Conservation (phyloP, 345 rosid species). For the Salix brachista region DNA sequence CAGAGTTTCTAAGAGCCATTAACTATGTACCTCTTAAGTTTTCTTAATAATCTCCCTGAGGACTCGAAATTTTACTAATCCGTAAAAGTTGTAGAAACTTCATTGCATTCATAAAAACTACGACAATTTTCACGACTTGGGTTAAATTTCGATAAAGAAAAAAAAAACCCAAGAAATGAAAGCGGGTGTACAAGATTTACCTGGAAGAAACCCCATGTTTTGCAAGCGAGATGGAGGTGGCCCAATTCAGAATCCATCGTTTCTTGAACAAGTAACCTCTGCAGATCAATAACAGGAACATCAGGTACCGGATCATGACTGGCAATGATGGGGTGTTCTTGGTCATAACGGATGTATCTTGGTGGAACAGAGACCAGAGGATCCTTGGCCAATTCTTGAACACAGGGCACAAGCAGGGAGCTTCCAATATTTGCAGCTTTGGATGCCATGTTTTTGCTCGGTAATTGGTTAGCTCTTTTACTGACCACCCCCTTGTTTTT, state of each 20-base stretch:
- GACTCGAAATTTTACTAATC: too few relatives aligned
- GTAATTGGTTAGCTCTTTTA: too few relatives aligned
- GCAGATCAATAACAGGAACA: constrained; percentile 13
- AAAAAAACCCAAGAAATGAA: not conserved
- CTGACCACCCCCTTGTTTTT: too few relatives aligned
- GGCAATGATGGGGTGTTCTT: not conserved
- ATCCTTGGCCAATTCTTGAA: constrained; percentile 7
- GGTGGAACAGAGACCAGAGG: not conserved
- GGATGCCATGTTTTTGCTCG: not conserved
- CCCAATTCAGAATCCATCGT: constrained; percentile 2
- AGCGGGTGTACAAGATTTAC: not conserved
- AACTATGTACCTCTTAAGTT: too few relatives aligned
- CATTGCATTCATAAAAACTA: too few relatives aligned
- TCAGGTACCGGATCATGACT: not conserved
- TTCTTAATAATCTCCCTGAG: too few relatives aligned
- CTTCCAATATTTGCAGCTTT: not conserved
- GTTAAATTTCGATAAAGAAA: too few relatives aligned
- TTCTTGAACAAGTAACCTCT: not conserved
- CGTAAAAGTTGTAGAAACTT: too few relatives aligned
- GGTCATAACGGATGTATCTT: constrained; percentile 3
- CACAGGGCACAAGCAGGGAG: constrained; percentile 13
- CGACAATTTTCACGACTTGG: too few relatives aligned
- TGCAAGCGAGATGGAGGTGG: constrained; percentile 4
- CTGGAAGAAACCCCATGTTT: constrained; percentile 13
- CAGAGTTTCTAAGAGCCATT: too few relatives aligned